Evolutionary conservation across 108 stramenopile species (phyloP), one percentile per base, ranked within the genome.

Genomic region (Skeletonema costatum): DNA sequence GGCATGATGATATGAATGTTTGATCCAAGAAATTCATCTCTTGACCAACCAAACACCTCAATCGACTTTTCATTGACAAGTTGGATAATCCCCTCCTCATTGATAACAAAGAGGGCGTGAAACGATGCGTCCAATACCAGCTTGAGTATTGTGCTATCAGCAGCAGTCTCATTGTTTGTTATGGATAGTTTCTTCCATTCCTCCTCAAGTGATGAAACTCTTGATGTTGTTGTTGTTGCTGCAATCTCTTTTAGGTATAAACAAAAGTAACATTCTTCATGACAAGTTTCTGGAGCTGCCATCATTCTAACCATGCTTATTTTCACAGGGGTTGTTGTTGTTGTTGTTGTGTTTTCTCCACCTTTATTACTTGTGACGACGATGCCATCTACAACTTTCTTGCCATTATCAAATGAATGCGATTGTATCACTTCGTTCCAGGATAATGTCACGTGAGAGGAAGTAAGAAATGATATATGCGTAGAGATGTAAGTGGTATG

Each of bases 1-100:
- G 72, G 42, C 77, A 78, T 78, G 29, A 82, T 73, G 36, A 82
- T 82, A 13, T 56, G 68, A 16, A 82, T 78, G 29, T 82, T 82
- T 13, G 60, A 48, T 14, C 76, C 76, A 2, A 82, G 14, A 16
- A 82, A 72, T 50, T 82, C 81, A 5, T 73, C 56, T 62, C 59
- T 19, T 41, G 71, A 61, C 72, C 72, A 82, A 21, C 81, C 81
- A 82, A 82, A 68, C 10, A 74, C 58, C 39, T 62, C 59, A 17
- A 21, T 62, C 6, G 77, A 70, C 4, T 42, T 53, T 21, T 50
- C 53, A 66, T 82, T 82, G 12, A 78, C 81, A 46, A 65, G 51
- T 53, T 78, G 66, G 29, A 82, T 78, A 16, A 78, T 78, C 30
- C 81, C 56, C 19, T 74, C 44, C 16, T 78, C 77, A 59, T 72